Base-by-base conservation (phyloP, 139 green algal genomes). In the Astrephomene gubernaculifera region DNA sequence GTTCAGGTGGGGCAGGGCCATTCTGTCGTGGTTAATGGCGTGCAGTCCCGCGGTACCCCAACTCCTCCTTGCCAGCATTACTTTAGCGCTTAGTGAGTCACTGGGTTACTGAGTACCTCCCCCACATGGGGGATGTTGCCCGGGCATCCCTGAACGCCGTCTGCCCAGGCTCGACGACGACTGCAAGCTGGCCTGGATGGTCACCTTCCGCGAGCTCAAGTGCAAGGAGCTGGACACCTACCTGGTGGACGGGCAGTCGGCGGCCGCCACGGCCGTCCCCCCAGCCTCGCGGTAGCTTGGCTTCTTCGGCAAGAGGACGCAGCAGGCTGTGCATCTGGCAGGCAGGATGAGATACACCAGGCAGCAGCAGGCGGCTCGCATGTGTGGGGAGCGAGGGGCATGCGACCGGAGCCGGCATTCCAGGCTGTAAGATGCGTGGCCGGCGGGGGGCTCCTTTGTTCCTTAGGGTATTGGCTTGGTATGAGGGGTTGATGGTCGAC, bases 171-270 rank as follows among this genome's bases (percentile, higher is more conserved):
- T 86, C 24, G 79, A 86, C 65, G 65, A 78, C 25, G 79, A 86
- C 45, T 86, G 79, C 79, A 68, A 69, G 35, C 49, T 86, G 79
- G 79, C 79, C 4, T 86, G 79, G 79, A 43, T 57, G 65, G 79
- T 86, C 8, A 86, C 79, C 19, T 86, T 86, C 64, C 65, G 79
- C 36, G 79, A 86, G 79, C 79, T 86, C n/a, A 86, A 68, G 27
- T 9, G 25, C 12, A 60, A 33, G 2, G 79, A 86, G 65, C 45
- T 79, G 35, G 49, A 68, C 45, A 86, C 65, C 2, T 86, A 79
- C 49, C 33, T 85, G 27, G 21, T 29, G 33, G 24, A 6, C 17
- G 60, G 60, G 39, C 29, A 61, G 39, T 10, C 75, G 27, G 75
- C 60, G 22, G 75, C 60, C 2, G 75, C 54, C 21, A 19, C 19